Percentiles rank a stretch among this genome's conserved stretches.
phyloP scores from a whole-genome alignment of 805 yeast species.

The Myxozyma monticola region DNA sequence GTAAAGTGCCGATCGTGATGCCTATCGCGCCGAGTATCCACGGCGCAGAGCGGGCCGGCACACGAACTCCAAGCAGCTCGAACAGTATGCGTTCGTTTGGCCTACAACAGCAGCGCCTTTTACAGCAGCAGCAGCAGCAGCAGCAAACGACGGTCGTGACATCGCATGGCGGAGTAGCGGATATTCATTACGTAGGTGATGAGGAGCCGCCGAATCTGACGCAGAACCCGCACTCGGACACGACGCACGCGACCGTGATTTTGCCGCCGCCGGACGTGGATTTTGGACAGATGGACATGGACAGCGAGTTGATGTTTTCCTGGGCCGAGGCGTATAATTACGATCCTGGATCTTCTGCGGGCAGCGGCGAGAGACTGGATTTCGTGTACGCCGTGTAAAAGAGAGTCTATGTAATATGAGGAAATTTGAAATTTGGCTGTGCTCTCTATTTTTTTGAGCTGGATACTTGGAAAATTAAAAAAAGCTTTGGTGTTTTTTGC shows the following conservation, averaged over 20 bases:
- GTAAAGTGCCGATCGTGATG: constrained; percentile 12
- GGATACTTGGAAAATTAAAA: no score
- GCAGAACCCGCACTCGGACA: constrained; percentile 15
- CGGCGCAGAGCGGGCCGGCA: no score
- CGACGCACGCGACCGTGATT: constrained; percentile 19
- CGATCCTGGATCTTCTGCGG: neutral
- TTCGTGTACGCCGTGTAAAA: no score
- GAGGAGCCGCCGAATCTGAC: constrained; percentile 1
- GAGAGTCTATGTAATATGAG: no score
- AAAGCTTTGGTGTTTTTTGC: no score
- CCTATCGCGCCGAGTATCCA: constrained; percentile 7
- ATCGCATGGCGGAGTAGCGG: constrained; percentile 2
- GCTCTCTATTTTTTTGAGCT: no score
- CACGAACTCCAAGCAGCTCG: no score
- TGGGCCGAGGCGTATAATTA: constrained; percentile 18
- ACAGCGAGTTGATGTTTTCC: constrained; percentile 18
- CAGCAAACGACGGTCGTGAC: no score
- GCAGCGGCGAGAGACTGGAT: neutral
- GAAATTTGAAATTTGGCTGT: no score
- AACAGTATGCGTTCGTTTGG: no score
- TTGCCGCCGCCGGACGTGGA: constrained; percentile 19
- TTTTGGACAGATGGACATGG: constrained; percentile 14
- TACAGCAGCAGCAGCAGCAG: no score
- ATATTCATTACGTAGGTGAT: constrained; percentile 1
- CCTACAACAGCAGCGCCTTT: no score